Base-by-base conservation (phyloP, 371 early-diverging fungal genomes). In the Mucor irregularis region DNA sequence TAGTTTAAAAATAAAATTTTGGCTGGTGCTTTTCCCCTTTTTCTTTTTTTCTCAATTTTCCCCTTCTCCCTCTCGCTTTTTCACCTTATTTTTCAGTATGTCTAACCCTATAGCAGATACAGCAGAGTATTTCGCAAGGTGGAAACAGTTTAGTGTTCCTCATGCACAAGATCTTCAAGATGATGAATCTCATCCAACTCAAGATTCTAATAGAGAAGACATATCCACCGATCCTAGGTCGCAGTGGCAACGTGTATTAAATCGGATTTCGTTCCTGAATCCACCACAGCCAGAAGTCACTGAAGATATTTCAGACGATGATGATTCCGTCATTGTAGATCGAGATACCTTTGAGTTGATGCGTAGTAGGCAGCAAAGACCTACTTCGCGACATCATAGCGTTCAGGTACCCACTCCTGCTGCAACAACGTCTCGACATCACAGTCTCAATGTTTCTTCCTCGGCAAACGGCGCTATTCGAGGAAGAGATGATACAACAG, bases 61-160 rank as follows among this genome's bases (percentile, higher is more conserved):
- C 34, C 30, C 39, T 40, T 21, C 57, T 50, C 55, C 51, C 47
- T 26, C 28, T 34, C 38, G 22, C 26, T 51, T 40, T 42, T 49
- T 28, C 22, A 11, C n/a, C 14, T 54, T 11, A 34, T 16, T 19
- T 11, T 9, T 21, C 3, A 28, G 21, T 24, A 75, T 75, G 76
- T 71, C 76, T 38, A 75, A 71, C 51, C 76, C 72, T 21, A 72
- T 75, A 51, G 62, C 72, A 19, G 76, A 71, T 52, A 69, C 66
- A 33, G 76, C 72, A 21, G 63, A 68, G 16, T 75, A 69, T 48
- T 75, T 75, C 60, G 65, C 58, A 38, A 61, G 59, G 10, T 52
- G 35, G 50, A 49, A 50, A 44, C 53, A 46, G 16, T 38, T 17
- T 42, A 38, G n/a, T 35, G 31, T 16, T 38, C n/a, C n/a, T n/a